phyloP scores from a whole-genome alignment of 1,139 yeast genomes.

The Hemisphaericaspora xylofermentans region DNA sequence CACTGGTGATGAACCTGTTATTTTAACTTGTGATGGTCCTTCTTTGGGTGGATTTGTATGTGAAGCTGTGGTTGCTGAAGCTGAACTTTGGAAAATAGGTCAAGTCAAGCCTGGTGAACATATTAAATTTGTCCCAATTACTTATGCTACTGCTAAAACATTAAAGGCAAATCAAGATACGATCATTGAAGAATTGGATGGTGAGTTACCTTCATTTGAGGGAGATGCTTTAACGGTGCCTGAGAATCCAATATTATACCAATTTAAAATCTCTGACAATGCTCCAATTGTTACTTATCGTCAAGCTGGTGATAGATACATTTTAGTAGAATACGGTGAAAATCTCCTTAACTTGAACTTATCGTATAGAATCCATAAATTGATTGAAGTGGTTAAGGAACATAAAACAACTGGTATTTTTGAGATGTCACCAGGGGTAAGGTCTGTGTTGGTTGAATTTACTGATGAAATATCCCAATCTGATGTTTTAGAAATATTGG shows the following conservation, averaged over 20 bases:
- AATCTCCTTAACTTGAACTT: conserved; percentile 81
- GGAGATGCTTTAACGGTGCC: conserved; percentile 36
- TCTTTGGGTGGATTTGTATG: conserved; percentile 97
- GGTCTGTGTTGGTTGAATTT: conserved; percentile 87
- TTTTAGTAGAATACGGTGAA: conserved; percentile 90
- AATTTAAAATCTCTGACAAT: conserved; percentile 44
- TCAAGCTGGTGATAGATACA: conserved; percentile 95
- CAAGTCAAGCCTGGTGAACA: conserved; percentile 93
- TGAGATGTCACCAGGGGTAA: conserved; percentile 96
- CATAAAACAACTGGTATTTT: conserved; percentile 74
- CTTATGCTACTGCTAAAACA: conserved; percentile 63
- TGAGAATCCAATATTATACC: conserved; percentile 62
- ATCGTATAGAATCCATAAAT: conserved; percentile 79
- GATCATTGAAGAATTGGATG: conserved; percentile 45
- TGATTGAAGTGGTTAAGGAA: conserved; percentile 68
- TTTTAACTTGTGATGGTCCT: conserved; percentile 95
- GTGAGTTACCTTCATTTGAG: conserved; percentile 39
- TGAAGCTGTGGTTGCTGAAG: conserved; percentile 91
- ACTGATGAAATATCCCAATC: conserved; percentile 65
- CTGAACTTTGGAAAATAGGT: conserved; percentile 98
- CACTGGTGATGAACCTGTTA: conserved; percentile 98
- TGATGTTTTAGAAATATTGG: conserved; percentile 59
- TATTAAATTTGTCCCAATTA: conserved; percentile 76
- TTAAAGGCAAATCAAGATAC: conserved; percentile 62
- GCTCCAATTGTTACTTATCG: conserved; percentile 77